These are phyloP conservation scores for Hemileccinum hortonii DNA, from an alignment of 1,284 basidiomycete genomes.

Conservation along the genomic window DNA sequence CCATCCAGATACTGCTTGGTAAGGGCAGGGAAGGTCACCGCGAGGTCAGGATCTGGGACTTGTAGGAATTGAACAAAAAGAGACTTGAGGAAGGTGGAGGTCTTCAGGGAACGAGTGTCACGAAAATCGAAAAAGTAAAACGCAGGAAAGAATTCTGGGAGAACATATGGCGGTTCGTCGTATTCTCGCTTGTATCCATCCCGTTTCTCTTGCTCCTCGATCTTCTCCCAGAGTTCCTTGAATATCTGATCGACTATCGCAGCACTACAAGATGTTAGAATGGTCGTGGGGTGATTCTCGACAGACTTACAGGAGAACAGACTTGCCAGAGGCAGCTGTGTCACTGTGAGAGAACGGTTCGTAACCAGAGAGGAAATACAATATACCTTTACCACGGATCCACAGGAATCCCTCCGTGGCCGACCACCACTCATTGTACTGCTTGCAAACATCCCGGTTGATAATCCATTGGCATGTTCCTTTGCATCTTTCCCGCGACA, in stretches of 20 bases:
- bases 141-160: slow-evolving; percentile 28
- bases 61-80: slow-evolving; percentile 31
- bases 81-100: slow-evolving; percentile 23
- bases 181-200: slow-evolving; percentile 13
- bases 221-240: slow-evolving; percentile 27
- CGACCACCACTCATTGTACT: slow-evolving; percentile 25
- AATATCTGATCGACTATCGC: slow-evolving; percentile 27
- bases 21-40: slow-evolving; percentile 21
- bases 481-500: slow-evolving; percentile 25
- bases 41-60: slow-evolving; percentile 21
- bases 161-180: slow-evolving; percentile 19
- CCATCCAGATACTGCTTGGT: slow-evolving; percentile 14
- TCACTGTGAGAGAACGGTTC: slow-evolving; percentile 8
- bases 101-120: slow-evolving; percentile 22
- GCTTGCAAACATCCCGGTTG: slow-evolving; percentile 18
- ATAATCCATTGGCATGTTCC: slow-evolving; percentile 29
- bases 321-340: slow-evolving; percentile 24
- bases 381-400: slow-evolving; percentile 24
- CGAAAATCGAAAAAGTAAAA: slow-evolving; percentile 33
- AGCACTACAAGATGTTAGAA: slow-evolving; percentile 18
- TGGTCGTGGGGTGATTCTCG: not conserved
- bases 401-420: slow-evolving; percentile 25
- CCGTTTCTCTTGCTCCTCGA: slow-evolving; percentile 23
- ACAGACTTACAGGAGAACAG: slow-evolving; percentile 23
- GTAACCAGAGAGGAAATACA: not conserved